Base-by-base conservation (phyloP, 306 rosid species). In the Glycyrrhiza uralensis region DNA sequence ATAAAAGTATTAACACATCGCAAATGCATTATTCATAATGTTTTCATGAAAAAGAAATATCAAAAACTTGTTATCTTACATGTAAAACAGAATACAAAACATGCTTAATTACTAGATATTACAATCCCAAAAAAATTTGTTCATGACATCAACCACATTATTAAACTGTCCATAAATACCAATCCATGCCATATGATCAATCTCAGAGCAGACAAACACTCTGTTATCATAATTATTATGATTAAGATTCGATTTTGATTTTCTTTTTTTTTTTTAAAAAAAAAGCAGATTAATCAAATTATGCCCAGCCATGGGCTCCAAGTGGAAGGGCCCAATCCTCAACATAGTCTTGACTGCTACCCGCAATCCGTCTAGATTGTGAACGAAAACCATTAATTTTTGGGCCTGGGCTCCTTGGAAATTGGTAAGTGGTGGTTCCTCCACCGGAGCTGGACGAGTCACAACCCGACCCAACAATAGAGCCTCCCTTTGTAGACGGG, bases 371-470 rank as follows among this genome's bases (percentile, higher is more conserved):
- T 67, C 85, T 83, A 28, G 83, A 79, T 11, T 79, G 78, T 23
- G 79, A 62, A 1, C 82, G 72, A 1, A 52, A 0, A 7, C 85
- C 92, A 30, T 57, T 83, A 1, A 50, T 1, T 19, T 80, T 83
- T 14, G 96, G 97, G 86, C 85, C 77, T 65, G 95, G 96, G 81
- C 88, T 91, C 17, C 78, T 85, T 0, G 66, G 79, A 8, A 54
- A 65, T 5, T 75, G 83, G 60, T 80, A 78, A 22, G 66, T 3
- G 1, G 75, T 0, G 0, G 69, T 72, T 36, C 85, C 88, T 15
- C 87, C 97, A 3, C 92, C 91, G 0, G 83, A 86, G 56, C 96
- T 91, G 1, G 96, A 80, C 0, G 97, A 88, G 50, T 91, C 96
- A 19, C 87, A 75, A 0, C 82, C 85, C 3, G 85, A 84, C 9